Evolutionary conservation across 768 basidiomycete species (phyloP).

Genomic region (Lyophyllum atratum): DNA sequence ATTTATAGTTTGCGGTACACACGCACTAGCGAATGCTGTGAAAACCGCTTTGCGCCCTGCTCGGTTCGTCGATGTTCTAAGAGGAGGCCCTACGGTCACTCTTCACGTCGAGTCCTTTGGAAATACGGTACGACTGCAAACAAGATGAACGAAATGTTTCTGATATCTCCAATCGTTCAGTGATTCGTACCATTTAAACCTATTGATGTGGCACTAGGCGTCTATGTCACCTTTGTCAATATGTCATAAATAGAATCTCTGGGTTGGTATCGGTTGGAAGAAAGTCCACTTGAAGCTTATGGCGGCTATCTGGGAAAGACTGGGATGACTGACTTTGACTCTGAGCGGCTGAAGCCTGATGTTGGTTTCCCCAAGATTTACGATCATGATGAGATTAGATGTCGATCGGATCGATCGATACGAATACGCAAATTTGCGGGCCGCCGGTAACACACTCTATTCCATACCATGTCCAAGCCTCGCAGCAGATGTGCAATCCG

Average conservation of each 20-base stretch:
- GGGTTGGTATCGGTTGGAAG: too few relatives aligned
- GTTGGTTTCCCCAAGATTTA: too few relatives aligned
- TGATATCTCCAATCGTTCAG: too few relatives aligned
- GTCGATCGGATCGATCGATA: background rate
- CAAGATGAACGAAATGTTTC: too few relatives aligned
- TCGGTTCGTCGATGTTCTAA: slow-evolving; percentile 36
- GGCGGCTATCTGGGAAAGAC: too few relatives aligned
- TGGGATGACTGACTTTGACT: too few relatives aligned
- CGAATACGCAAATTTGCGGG: background rate
- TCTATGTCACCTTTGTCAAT: too few relatives aligned
- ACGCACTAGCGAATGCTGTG: slow-evolving; percentile 37
- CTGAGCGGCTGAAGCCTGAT: too few relatives aligned
- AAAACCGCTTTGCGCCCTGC: slow-evolving; percentile 40
- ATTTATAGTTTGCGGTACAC: slow-evolving; percentile 50
- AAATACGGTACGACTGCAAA: slow-evolving; percentile 21
- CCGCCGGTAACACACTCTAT: background rate
- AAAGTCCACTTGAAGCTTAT: too few relatives aligned
- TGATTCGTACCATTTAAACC: too few relatives aligned
- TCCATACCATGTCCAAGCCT: background rate
- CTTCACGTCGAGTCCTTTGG: slow-evolving; percentile 51
- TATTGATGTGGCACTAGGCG: too few relatives aligned
- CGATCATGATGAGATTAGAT: background rate
- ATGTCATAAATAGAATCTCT: too few relatives aligned
- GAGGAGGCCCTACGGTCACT: slow-evolving; percentile 46
- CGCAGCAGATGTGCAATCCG: slow-evolving; percentile 28